Evolutionary conservation across 768 basidiomycete species (phyloP).

Genomic region (Amyloporia xantha): DNA sequence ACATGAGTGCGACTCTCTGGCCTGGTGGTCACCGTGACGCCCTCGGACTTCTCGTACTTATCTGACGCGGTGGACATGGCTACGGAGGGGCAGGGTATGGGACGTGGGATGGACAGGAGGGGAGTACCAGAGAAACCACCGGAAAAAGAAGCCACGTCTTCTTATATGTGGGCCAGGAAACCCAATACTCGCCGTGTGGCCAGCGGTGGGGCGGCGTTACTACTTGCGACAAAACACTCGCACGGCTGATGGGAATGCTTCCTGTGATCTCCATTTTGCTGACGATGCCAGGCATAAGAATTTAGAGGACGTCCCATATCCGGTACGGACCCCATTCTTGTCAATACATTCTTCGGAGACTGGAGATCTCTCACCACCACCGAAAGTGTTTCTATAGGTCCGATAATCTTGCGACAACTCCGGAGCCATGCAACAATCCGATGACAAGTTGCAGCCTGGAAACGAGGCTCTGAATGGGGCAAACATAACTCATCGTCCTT

Average conservation of each 20-base stretch:
- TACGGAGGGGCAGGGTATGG: background rate
- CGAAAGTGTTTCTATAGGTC: background rate
- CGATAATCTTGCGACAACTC: background rate
- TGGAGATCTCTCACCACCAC: background rate
- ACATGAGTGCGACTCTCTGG: background rate
- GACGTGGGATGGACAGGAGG: background rate
- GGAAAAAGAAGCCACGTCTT: constrained; percentile 1
- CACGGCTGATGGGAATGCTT: constrained; percentile 2
- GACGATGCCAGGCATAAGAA: background rate
- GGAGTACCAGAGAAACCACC: background rate
- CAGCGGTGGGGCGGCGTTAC: background rate
- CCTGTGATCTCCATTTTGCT: background rate
- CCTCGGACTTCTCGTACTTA: background rate
- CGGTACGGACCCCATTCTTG: background rate
- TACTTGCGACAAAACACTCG: constrained; percentile 2
- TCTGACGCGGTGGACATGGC: constrained; percentile 1
- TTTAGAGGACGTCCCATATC: background rate
- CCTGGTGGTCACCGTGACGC: constrained; percentile 3
- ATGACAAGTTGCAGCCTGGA: too few species aligned
- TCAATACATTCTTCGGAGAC: background rate
- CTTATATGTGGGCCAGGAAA: constrained; percentile 1
- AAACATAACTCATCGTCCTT: too few species aligned
- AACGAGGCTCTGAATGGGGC: background rate
- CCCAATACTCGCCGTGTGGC: background rate
- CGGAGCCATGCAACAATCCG: background rate